Percentiles rank a stretch among this genome's conserved stretches.
Conservation (phyloP, 805 yeast genomes). For the Priceomyces fermenticarens region DNA sequence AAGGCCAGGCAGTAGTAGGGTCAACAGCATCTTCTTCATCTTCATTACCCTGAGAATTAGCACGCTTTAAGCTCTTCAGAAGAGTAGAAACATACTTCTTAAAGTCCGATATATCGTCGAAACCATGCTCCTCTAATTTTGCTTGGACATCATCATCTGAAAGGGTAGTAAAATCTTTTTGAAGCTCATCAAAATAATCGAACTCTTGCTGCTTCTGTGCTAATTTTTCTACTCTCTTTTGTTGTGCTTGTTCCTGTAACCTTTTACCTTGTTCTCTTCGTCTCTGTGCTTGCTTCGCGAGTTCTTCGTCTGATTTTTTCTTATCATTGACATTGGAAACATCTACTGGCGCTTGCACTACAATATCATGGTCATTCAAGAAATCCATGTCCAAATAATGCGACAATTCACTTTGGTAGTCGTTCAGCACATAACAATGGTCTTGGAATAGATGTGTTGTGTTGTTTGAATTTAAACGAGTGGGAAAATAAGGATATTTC, state of each 20-base stretch:
- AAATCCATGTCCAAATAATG: conserved; percentile 56
- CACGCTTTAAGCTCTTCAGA: conserved; percentile 66
- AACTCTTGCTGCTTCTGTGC: conserved; percentile 78
- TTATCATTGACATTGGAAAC: conserved; percentile 61
- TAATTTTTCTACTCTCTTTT: conserved; percentile 74
- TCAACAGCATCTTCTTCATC: conserved; percentile 31
- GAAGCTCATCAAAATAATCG: conserved; percentile 63
- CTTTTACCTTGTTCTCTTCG: conserved; percentile 83
- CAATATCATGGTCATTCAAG: conserved; percentile 67
- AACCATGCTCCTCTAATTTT: conserved; percentile 67
- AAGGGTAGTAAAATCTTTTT: conserved; percentile 47
- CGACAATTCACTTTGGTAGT: conserved; percentile 64
- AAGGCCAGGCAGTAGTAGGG: conserved; percentile 62
- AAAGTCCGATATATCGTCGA: conserved; percentile 71
- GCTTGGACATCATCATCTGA: conserved; percentile 53
- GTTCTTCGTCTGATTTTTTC: conserved; percentile 81
- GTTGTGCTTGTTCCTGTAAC: conserved; percentile 90
- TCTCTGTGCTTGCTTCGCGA: conserved; percentile 71
- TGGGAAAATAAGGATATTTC: conserved; percentile 91
- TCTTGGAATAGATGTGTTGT: conserved; percentile 67
- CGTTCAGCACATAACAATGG: conserved; percentile 70
- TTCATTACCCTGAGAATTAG: conserved; percentile 56
- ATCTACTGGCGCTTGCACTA: conserved; percentile 73
- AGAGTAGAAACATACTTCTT: conserved; percentile 60
- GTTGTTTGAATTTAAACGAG: conserved; percentile 62